Conservation (phyloP, 768 basidiomycete species). For the Hericium erinaceus region DNA sequence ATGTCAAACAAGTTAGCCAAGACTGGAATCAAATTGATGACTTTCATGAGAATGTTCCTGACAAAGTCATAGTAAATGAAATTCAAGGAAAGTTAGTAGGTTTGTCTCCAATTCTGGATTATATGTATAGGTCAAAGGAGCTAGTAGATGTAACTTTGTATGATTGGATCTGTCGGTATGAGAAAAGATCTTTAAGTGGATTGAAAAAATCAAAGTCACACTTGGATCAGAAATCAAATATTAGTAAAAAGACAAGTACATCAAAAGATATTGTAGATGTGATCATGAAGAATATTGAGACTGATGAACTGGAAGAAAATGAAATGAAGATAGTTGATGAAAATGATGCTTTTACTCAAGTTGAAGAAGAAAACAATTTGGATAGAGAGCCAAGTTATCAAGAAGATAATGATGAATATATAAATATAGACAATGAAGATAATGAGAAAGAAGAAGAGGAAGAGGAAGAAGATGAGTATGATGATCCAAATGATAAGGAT, state of each 20-base stretch:
- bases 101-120: constrained; percentile 24
- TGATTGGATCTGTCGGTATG: constrained; percentile 15
- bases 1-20: constrained; percentile 17
- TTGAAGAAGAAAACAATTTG: no score
- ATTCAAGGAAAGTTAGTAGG: constrained; percentile 11
- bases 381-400: no score
- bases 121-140: constrained; percentile 19
- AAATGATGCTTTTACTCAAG: no score
- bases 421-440: background rate
- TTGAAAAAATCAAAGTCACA: background rate
- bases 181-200: background rate
- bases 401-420: background rate
- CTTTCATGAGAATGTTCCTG: background rate
- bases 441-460: background rate
- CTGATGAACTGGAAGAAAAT: no score
- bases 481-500: background rate
- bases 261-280: no score
- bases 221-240: no score
- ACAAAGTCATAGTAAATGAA: constrained; percentile 10
- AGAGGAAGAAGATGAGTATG: no score
- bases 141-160: constrained; percentile 18
- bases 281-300: no score
- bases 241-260: no score
- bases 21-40: constrained; percentile 7
- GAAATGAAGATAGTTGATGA: background rate